Conservation (phyloP, 2,329 filamentous ascomycete species). For the Colletotrichum cereale region DNA sequence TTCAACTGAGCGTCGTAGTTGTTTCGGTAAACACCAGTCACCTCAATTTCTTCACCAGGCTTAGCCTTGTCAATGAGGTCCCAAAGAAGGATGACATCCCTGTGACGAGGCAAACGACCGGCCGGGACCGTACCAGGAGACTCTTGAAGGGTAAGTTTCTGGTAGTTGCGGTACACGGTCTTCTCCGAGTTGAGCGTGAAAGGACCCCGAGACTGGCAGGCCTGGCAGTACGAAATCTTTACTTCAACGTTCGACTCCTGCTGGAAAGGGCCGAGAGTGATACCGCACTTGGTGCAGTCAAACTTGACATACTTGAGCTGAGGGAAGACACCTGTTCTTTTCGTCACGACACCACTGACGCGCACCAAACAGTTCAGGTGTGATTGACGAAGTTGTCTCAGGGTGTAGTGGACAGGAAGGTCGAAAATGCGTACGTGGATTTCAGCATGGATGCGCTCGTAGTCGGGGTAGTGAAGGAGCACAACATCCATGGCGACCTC, state of each 20-base stretch:
- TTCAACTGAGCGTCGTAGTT: constrained; percentile 98
- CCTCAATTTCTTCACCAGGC: constrained; percentile 96
- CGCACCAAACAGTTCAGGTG: constrained; percentile 96
- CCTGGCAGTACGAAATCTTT: constrained; percentile 95
- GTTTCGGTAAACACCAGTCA: constrained; percentile 97
- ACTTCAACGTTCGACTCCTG: constrained; percentile 98
- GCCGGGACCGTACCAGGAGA: constrained; percentile 97
- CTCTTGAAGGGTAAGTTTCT: constrained; percentile 96
- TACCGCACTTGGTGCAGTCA: constrained; percentile 92
- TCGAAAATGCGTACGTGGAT: constrained; percentile 98
- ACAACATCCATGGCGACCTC: constrained; percentile 97
- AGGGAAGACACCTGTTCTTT: constrained; percentile 94
- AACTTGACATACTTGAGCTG: constrained; percentile 99
- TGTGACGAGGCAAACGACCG: constrained; percentile 90
- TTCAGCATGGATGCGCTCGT: constrained; percentile 96
- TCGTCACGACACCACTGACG: constrained; percentile 94
- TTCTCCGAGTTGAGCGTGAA: constrained; percentile 98
- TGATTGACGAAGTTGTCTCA: constrained; percentile 93
- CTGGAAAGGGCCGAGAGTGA: constrained; percentile 94
- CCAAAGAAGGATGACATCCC: constrained; percentile 96
- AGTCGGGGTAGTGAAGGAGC: constrained; percentile 95
- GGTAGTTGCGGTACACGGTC: constrained; percentile 98
- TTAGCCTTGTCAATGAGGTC: constrained; percentile 97
- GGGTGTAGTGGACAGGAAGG: constrained; percentile 92
- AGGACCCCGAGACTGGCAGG: constrained; percentile 93